Percentiles rank a stretch among this genome's conserved stretches.
Evolutionary conservation across 2,329 filamentous ascomycete species (phyloP).

Genomic region (Hymenoscyphus fraxineus): DNA sequence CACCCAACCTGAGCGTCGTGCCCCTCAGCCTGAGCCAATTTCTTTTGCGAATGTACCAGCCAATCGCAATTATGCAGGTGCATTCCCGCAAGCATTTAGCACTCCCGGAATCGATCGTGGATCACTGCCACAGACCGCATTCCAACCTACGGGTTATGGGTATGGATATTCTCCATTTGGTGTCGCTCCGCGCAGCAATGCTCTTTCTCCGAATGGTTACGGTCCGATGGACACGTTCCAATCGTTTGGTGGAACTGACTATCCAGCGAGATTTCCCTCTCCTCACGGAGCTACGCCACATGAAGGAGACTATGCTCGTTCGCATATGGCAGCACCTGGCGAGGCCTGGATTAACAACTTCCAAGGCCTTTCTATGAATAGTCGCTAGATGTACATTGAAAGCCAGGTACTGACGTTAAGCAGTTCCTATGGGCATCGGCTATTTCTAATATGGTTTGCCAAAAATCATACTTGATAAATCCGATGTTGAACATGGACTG

Average conservation of each 20-base stretch:
- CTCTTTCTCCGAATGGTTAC: slow-evolving; percentile 35
- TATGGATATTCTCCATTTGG: slow-evolving; percentile 43
- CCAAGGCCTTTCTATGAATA: slow-evolving; percentile 68
- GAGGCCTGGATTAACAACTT: slow-evolving; percentile 60
- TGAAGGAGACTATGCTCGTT: slow-evolving; percentile 41
- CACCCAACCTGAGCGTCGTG: slow-evolving; percentile 39
- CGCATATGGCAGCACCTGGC: slow-evolving; percentile 39
- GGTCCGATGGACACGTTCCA: slow-evolving; percentile 43
- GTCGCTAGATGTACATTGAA: slow-evolving; percentile 22
- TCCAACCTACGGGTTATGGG: slow-evolving; percentile 39
- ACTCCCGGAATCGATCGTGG: slow-evolving; percentile 38
- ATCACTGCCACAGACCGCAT: slow-evolving; percentile 39
- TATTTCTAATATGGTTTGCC: background rate
- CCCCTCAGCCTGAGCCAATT: slow-evolving; percentile 38
- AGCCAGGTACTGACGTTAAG: background rate
- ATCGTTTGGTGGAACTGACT: slow-evolving; percentile 24
- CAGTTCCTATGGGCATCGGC: background rate
- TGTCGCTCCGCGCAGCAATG: slow-evolving; percentile 38
- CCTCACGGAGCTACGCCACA: slow-evolving; percentile 37
- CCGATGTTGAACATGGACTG: background rate
- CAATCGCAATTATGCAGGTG: slow-evolving; percentile 35
- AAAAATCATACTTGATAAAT: background rate
- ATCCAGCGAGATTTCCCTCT: slow-evolving; percentile 46
- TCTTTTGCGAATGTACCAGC: slow-evolving; percentile 25
- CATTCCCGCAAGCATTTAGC: slow-evolving; percentile 43